Evolutionary conservation across 306 rosid species (phyloP).

Genomic region (Vigna hirtella): DNA sequence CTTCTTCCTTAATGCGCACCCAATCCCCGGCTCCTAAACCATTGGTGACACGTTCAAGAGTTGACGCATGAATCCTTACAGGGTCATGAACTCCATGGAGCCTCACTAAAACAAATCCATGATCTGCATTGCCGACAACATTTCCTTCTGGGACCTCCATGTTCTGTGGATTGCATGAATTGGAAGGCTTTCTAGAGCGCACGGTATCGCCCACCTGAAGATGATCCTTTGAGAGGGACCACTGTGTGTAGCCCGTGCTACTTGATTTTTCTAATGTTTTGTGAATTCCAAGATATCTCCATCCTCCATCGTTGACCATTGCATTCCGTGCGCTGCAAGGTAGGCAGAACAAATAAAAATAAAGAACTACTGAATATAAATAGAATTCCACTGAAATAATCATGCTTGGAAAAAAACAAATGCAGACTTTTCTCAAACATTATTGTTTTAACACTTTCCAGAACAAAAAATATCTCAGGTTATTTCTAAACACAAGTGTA

Average conservation of each 20-base stretch:
- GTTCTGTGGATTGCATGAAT: conserved; percentile 74
- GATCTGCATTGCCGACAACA: conserved; percentile 76
- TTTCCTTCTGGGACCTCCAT: conserved; percentile 92
- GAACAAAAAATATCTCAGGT: conserved; percentile 21
- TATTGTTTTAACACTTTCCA: not conserved
- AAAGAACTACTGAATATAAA: conserved; percentile 19
- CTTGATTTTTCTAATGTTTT: conserved; percentile 58
- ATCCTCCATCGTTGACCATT: conserved; percentile 62
- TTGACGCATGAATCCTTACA: conserved; percentile 66
- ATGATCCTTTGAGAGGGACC: conserved; percentile 87
- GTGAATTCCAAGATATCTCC: conserved; percentile 61
- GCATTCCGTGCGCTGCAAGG: conserved; percentile 67
- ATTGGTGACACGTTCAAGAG: conserved; percentile 78
- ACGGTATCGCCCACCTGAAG: conserved; percentile 86
- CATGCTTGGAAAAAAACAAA: conserved; percentile 8
- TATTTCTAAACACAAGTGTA: not conserved
- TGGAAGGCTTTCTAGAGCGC: conserved; percentile 84
- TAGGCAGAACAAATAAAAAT: conserved; percentile 36
- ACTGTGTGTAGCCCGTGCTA: conserved; percentile 65
- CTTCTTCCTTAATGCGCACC: conserved; percentile 72
- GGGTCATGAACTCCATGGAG: conserved; percentile 95
- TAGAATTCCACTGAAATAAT: conserved; percentile 28
- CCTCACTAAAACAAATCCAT: conserved; percentile 78
- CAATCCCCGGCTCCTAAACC: conserved; percentile 89
- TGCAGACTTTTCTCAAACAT: conserved; percentile 2